Evolutionary conservation across 2,329 filamentous ascomycete species (phyloP).

Genomic region (Sarocladiaceae sp.): DNA sequence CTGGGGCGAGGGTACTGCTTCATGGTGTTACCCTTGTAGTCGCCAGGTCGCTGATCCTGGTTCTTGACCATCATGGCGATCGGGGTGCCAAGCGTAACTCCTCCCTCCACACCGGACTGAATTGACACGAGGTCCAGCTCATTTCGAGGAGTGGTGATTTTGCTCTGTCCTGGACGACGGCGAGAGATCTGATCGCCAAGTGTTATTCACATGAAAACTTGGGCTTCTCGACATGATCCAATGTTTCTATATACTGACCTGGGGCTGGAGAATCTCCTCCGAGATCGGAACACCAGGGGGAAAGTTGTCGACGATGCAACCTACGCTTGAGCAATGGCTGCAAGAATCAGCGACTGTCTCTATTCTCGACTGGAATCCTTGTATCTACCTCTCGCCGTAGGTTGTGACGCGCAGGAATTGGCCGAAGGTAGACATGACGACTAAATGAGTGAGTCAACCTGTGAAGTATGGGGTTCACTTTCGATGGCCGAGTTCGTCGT

Average conservation of each 20-base stretch:
- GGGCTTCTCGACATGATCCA: background rate
- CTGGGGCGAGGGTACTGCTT: slow-evolving; percentile 84
- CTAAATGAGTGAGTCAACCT: background rate
- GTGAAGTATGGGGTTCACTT: no score
- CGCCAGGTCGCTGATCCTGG: slow-evolving; percentile 85
- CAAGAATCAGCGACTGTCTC: slow-evolving; percentile 57
- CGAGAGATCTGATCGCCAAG: slow-evolving; percentile 53
- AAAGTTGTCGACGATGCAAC: slow-evolving; percentile 89
- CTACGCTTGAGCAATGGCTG: slow-evolving; percentile 70
- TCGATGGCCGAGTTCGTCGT: background rate
- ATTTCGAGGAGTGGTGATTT: slow-evolving; percentile 84
- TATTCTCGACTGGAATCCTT: background rate
- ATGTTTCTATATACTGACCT: slow-evolving; percentile 45
- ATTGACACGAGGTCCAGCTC: slow-evolving; percentile 91
- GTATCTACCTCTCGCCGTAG: background rate
- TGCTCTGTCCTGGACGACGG: slow-evolving; percentile 80
- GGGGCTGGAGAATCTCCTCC: slow-evolving; percentile 85
- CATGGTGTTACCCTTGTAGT: slow-evolving; percentile 88
- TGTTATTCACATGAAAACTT: background rate
- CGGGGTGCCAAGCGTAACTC: slow-evolving; percentile 82
- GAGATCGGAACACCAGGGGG: slow-evolving; percentile 82
- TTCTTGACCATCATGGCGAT: slow-evolving; percentile 85
- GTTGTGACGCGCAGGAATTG: slow-evolving; percentile 6
- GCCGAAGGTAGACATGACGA: slow-evolving; percentile 6
- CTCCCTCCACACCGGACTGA: slow-evolving; percentile 86